A percentile compares a stretch with the other conserved stretches of the same genome.
phyloP scores from a whole-genome alignment of 2,329 filamentous ascomycete genomes.

The Emericellopsis cladophorae region DNA sequence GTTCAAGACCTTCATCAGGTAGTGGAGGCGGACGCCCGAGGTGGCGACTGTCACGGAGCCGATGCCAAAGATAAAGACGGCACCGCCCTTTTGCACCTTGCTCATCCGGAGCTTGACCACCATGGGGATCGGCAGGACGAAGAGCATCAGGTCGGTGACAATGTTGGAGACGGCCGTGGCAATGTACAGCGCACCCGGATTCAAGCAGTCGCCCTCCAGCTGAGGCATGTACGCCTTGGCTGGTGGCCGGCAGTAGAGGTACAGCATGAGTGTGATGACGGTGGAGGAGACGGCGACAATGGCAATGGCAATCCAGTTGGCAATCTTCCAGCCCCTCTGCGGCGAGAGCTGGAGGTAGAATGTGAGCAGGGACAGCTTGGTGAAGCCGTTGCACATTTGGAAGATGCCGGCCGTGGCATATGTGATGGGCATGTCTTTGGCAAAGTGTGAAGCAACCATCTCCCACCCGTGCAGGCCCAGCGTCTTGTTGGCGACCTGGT shows the following conservation, averaged over 20 bases:
- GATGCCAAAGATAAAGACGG: constrained; percentile 28
- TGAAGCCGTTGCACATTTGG: constrained; percentile 18
- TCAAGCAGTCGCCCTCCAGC: constrained; percentile 21
- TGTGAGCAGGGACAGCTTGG: constrained; percentile 21
- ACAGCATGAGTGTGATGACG: constrained; percentile 10
- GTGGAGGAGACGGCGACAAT: constrained; percentile 16
- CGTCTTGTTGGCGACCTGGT: background rate
- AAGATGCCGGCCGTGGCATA: constrained; percentile 17
- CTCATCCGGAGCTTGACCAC: constrained; percentile 29
- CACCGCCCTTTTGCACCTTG: constrained; percentile 28
- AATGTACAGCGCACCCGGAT: constrained; percentile 32
- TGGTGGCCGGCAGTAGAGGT: constrained; percentile 11
- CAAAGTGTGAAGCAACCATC: background rate
- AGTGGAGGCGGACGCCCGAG: constrained; percentile 13
- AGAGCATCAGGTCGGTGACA: constrained; percentile 31
- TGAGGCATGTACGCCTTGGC: constrained; percentile 10
- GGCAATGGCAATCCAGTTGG: constrained; percentile 13
- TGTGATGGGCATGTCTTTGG: constrained; percentile 7
- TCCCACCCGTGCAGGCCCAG: background rate
- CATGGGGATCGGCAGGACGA: constrained; percentile 30
- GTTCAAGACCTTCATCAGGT: constrained; percentile 11
- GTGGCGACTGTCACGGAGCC: constrained; percentile 21
- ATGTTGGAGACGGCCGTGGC: constrained; percentile 33
- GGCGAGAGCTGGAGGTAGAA: constrained; percentile 24
- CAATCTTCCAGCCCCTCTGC: constrained; percentile 14